Conservation (phyloP, 2,329 filamentous ascomycete genomes). For the Nigrospora osmanthi region DNA sequence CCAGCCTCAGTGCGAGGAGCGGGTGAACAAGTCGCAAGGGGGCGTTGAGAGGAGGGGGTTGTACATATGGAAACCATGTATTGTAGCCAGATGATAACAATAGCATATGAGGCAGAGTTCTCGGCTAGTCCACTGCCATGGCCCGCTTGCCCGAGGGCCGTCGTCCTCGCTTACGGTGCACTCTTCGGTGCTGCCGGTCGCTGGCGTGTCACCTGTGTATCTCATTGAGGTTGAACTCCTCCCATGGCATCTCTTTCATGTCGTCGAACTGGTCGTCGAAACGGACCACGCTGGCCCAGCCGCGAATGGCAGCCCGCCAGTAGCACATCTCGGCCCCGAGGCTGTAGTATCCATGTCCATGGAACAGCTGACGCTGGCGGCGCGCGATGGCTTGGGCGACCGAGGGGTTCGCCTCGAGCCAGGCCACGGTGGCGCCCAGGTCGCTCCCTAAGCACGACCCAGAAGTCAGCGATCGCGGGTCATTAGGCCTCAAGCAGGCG, state of each 20-base stretch:
- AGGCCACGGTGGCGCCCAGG: slow-evolving; percentile 34
- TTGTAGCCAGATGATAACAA: no score
- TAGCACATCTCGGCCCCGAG: slow-evolving; percentile 45
- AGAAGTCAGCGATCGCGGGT: slow-evolving; percentile 31
- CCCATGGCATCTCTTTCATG: slow-evolving; percentile 26
- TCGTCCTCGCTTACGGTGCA: no score
- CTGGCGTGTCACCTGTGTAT: slow-evolving; percentile 13
- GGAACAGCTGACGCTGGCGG: slow-evolving; percentile 35
- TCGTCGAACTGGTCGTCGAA: slow-evolving; percentile 22
- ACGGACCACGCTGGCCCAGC: slow-evolving; percentile 35
- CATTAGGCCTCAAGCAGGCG: slow-evolving; percentile 10
- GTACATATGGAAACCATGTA: no score
- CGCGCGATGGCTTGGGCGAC: slow-evolving; percentile 37
- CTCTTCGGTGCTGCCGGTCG: no score
- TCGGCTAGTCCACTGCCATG: no score
- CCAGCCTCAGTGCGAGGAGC: slow-evolving; percentile 60
- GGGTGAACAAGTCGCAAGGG: slow-evolving; percentile 20
- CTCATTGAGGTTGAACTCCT: slow-evolving; percentile 27
- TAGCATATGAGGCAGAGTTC: no score
- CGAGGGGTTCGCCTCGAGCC: slow-evolving; percentile 33
- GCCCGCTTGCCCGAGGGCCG: no score
- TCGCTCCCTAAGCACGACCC: slow-evolving; percentile 38
- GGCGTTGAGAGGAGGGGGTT: not conserved
- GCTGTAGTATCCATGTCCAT: slow-evolving; percentile 35
- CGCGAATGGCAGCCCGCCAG: slow-evolving; percentile 40